Evolutionary conservation across 2,329 filamentous ascomycete species (phyloP), one percentile per base, ranked within the genome.

Genomic region (Scedosporium boydii): DNA sequence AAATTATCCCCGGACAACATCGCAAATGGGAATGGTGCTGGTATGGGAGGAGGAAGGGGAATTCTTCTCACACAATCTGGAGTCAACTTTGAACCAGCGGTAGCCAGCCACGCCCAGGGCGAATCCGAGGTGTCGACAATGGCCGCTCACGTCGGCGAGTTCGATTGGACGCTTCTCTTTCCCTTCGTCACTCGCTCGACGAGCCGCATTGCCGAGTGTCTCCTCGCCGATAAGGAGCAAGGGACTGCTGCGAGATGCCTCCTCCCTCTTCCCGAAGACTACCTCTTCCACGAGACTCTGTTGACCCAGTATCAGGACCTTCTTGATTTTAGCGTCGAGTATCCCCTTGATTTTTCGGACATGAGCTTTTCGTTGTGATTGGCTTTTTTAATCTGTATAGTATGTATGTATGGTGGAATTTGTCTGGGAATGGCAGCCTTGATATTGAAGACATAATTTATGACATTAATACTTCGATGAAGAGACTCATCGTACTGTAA

Each of bases 81-180:
- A 21, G n/a, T 38, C 34, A 38, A 38, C 34, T 38, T 12, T 38
- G 34, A 38, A 38, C 9, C 34, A 38, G 34, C 10, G 1, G 34
- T 14, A 12, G 34, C 34, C 34, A 38, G 34, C 34, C 34, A 38
- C 10, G 2, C 34, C 34, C 34, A 38, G 10, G 34, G 34, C 34
- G 58, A 46, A 18, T 2, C n/a, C 5, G 51, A 48, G 58, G 58
- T 44, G 16, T 10, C 27, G 3, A 26, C 14, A 2, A 48, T 59
- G 44, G 42, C 59, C 21, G 42, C 23, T 27, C 51, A 21, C 51
- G 23, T 27, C 18, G 63, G 64, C 5, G 66, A 65, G 4, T 72
- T 73, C 59, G 70, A 75, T 60, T 74, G 71, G 70, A 70, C 66
- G 29, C 66, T 65, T 6, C 69, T 73, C 57, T 75, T 75, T 38